Evolutionary conservation across 306 rosid genomes (phyloP).

Genomic region (Morella rubra): DNA sequence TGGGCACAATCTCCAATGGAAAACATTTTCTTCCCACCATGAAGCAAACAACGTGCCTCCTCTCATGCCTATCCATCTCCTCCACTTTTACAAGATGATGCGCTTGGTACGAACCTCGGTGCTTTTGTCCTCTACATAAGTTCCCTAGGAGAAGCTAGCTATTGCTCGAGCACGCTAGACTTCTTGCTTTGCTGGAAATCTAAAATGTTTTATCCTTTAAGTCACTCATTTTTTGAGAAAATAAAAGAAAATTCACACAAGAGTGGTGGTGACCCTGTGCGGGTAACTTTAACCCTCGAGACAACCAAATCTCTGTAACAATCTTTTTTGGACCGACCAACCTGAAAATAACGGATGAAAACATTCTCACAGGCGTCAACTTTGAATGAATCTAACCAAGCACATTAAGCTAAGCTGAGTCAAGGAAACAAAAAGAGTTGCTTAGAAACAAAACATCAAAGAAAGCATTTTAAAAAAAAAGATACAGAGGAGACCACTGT

Average conservation of each 20-base stretch:
- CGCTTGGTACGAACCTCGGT: no score
- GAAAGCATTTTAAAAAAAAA: not conserved
- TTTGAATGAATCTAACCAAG: constrained; percentile 16
- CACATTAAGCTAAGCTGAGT: constrained; percentile 25
- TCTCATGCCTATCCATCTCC: no score
- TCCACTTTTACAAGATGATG: no score
- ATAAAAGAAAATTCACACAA: no score
- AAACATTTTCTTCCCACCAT: no score
- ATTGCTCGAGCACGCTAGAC: no score
- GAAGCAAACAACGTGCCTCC: no score
- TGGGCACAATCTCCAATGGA: no score
- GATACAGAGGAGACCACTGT: constrained; percentile 9
- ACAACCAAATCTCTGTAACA: not conserved
- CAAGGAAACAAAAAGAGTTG: constrained; percentile 17
- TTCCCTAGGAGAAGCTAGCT: no score
- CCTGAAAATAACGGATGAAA: constrained; percentile 6
- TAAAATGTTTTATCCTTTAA: no score
- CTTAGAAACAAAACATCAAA: constrained; percentile 10
- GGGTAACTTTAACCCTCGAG: not conserved
- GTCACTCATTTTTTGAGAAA: not conserved
- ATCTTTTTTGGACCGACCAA: constrained; percentile 12
- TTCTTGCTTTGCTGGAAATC: no score
- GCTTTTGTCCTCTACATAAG: no score
- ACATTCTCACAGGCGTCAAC: constrained; percentile 25
- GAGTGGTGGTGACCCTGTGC: not conserved